phyloP scores from a whole-genome alignment of 805 yeast genomes.

The Yarrowia divulgata region DNA sequence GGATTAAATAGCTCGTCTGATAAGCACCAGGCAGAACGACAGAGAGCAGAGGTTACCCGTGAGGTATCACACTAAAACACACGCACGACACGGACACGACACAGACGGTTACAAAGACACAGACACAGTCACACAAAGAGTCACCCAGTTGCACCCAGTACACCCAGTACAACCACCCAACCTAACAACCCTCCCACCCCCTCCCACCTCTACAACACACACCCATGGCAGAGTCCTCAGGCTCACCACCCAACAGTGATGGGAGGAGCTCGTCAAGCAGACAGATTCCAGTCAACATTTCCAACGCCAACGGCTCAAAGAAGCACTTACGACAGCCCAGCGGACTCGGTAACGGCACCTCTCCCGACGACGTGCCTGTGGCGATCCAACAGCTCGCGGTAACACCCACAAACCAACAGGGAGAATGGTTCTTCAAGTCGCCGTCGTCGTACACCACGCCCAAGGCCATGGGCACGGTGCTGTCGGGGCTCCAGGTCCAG shows the following conservation, averaged over 20 bases:
- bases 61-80: neutral
- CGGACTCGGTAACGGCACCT: neutral
- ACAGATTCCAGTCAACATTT: neutral
- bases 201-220: neutral
- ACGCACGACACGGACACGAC: neutral
- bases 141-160: too few species aligned
- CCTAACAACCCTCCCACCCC: neutral
- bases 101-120: too few species aligned
- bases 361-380: conserved; percentile 8
- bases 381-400: conserved; percentile 32
- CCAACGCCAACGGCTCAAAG: neutral
- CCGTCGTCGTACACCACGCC: conserved; percentile 5
- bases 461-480: conserved; percentile 14
- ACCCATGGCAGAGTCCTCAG: conserved; percentile 24
- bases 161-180: too few species aligned
- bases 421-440: conserved; percentile 29
- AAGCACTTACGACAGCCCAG: too few species aligned
- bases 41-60: too few species aligned
- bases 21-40: neutral
- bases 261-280: neutral
- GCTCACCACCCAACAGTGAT: conserved; percentile 7
- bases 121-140: neutral
- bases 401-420: conserved; percentile 34
- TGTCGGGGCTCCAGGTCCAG: conserved; percentile 31
- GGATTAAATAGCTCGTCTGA: neutral